These are phyloP conservation scores for Fusarium devonianum DNA, from an alignment of 2,329 filamentous ascomycete species.

Conservation along the genomic window DNA sequence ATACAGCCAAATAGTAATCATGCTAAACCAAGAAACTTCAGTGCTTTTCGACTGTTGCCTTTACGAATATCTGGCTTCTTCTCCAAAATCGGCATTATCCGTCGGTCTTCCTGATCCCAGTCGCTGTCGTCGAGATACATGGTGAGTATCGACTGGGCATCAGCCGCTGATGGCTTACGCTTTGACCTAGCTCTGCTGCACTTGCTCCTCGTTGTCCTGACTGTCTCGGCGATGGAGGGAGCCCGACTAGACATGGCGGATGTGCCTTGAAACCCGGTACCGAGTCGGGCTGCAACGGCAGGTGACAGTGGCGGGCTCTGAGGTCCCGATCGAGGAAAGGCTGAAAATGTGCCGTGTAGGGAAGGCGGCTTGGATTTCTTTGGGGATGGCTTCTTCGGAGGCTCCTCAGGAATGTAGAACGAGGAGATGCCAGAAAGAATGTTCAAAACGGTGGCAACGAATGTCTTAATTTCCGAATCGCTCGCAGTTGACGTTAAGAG, in stretches of 20 bases:
- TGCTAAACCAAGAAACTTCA: conserved; percentile 61
- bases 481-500: conserved; percentile 63
- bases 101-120: conserved; percentile 57
- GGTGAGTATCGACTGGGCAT: conserved; percentile 45
- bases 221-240: conserved; percentile 46
- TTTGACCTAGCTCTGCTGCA: conserved; percentile 42
- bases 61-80: conserved; percentile 46
- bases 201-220: conserved; percentile 41
- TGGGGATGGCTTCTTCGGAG: conserved; percentile 25
- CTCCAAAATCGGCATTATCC: conserved; percentile 60
- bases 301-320: conserved; percentile 37
- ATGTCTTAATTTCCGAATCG: conserved; percentile 60
- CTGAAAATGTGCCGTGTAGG: conserved; percentile 42
- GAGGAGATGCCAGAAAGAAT: conserved; percentile 44
- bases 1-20: conserved; percentile 6
- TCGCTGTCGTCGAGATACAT: conserved; percentile 51
- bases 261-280: conserved; percentile 16
- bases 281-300: conserved; percentile 14
- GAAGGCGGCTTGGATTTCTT: conserved; percentile 40
- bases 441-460: conserved; percentile 61
- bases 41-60: conserved; percentile 58
- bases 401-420: conserved; percentile 55
- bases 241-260: conserved; percentile 35
- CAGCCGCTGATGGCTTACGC: conserved; percentile 31
- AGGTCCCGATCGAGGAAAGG: conserved; percentile 40